Base-by-base conservation (phyloP, 306 rosid genomes). In the Vigna reflexopilosa region DNA sequence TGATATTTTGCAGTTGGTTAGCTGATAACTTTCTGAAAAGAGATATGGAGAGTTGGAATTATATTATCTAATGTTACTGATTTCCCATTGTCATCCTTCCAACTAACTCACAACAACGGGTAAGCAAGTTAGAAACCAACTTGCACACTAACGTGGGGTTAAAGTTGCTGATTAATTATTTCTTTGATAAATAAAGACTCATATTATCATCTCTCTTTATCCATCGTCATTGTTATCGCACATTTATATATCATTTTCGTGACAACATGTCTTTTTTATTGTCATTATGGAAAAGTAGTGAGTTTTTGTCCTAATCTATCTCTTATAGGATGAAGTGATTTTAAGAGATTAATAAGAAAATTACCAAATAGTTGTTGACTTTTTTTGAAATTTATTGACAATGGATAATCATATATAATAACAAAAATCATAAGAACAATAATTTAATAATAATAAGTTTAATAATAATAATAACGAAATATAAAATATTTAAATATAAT, bases 271-370 rank as follows among this genome's bases (percentile, higher is more conserved):
- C 70, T 59, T 24, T 30, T 3, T 42, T 45, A 19, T 6, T 56
- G 57, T 67, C 75, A 67, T 67, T 13, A 55, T 42, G 57, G 58
- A 26, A 67, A 50, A 64, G 54, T 64, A 50, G 64, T 30, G 80
- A 63, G 45, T 61, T 61, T 64, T 76, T 20, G 63, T 49, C 40
- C 2, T 19, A 49, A 63, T 22, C 22, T 22, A 22, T 22, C 22
- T 22, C 22, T 22, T 22, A 22, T 22, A 22, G 22, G 22, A 22
- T 22, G 22, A 22, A 1, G 22, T 22, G 22, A 22, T 22, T 22
- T 22, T 22, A 22, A 22, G 22, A 22, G 22, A 22, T 22, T 0
- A 22, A 22, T 22, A 22, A 22, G 0, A 22, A 22, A 26, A 26
- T 26, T 26, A 26, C 3, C 2, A 26, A 26, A 26, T 26, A 2